Evolutionary conservation across 768 basidiomycete genomes (phyloP), one percentile per base, ranked within the genome.

Genomic region (Mycena leptocephala): DNA sequence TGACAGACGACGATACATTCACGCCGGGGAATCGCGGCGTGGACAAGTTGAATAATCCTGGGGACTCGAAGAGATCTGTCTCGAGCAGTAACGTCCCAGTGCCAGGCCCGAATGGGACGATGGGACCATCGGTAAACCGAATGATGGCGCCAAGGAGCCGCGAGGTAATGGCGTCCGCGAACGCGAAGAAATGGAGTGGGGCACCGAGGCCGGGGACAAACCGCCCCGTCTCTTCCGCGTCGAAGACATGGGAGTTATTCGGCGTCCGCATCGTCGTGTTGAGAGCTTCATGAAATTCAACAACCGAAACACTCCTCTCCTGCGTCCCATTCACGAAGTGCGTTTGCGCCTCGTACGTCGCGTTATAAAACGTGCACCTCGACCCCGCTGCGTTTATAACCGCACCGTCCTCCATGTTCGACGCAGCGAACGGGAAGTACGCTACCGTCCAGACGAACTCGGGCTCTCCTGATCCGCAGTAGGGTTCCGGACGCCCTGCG

Each of bases 351-450:
- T 13, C 10, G 65, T 74, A 41, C 4, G 66, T 61, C 9, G 73
- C 65, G 39, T 74, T 74, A 18, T 68, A 56, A 24, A 74, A 61
- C 13, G 73, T 74, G 58, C 73, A 74, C 43, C 16, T 11, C 43
- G 66, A 51, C 20, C 73, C 73, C 22, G 73, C 48, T 2, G 73
- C 73, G 46, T 74, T 68, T 28, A 74, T 74, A 8, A 74, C 43
- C 9, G 56, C 26, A 0, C 56, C 26, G 9, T 24, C 64, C 10
- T 51, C 37, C 7, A 3, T 22, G 33, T 68, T 74, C 1, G 58
- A 33, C 9, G 65, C 30, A 3, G 14, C 0, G 26, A 33, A 74
- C 22, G 73, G 73, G 14, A 74, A n/a, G 32, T 67, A 74, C 9
- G 59, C 66, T 3, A 74, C 20, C 16, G 73, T 68, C 73, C 65